Conservation (phyloP, 352 stramenopile species). For the Phytophthora parvispora region DNA sequence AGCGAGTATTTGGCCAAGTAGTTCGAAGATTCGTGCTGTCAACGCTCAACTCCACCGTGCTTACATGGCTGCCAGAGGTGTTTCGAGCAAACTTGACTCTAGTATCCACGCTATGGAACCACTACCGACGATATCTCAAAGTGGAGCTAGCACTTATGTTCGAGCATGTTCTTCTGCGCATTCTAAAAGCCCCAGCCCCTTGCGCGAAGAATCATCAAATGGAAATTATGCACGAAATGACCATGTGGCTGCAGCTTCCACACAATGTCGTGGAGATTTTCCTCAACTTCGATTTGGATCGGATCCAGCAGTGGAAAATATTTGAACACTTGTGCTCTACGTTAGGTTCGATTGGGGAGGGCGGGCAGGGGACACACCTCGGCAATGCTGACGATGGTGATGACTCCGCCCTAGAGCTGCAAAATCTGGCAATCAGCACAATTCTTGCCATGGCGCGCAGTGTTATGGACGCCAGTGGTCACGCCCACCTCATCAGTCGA, state of each 20-base stretch:
- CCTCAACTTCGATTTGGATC: constrained; percentile 90
- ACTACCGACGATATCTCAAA: constrained; percentile 87
- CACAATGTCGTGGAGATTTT: constrained; percentile 93
- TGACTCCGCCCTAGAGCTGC: constrained; percentile 43
- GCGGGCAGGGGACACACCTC: constrained; percentile 36
- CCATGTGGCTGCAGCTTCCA: constrained; percentile 81
- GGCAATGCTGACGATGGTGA: constrained; percentile 50
- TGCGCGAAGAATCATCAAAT: constrained; percentile 70
- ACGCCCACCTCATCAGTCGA: constrained; percentile 87
- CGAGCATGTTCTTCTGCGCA: constrained; percentile 84
- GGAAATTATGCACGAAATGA: constrained; percentile 85
- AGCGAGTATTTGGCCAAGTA: constrained; percentile 77
- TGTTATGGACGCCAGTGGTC: constrained; percentile 88
- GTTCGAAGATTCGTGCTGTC: constrained; percentile 82
- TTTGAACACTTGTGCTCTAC: constrained; percentile 87
- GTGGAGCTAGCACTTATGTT: constrained; percentile 86
- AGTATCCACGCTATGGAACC: constrained; percentile 86
- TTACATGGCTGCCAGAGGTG: constrained; percentile 67
- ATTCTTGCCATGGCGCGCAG: constrained; percentile 85
- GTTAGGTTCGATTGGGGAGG: constrained; percentile 82
- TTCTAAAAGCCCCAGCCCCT: constrained; percentile 60
- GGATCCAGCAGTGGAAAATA: constrained; percentile 91
- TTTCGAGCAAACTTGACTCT: constrained; percentile 73
- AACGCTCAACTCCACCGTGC: constrained; percentile 69
- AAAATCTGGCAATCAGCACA: constrained; percentile 76